Evolutionary conservation across 495 filamentous ascomycete species (phyloP), one percentile per base, ranked within the genome.

Genomic region (Penicillium egyptiacum): DNA sequence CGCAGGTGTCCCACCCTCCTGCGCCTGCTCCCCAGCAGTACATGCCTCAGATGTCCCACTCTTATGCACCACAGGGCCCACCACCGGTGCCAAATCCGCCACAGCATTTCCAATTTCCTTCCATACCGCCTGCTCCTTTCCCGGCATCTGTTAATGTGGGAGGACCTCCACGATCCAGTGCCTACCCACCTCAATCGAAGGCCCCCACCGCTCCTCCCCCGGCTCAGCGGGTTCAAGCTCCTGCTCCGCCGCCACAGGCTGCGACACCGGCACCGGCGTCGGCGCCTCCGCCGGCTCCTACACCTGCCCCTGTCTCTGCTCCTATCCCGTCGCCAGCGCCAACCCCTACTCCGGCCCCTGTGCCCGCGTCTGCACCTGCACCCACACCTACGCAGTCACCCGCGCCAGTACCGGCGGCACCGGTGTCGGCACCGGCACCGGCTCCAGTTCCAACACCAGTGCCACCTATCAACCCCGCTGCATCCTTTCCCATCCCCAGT

Each of bases 81-180:
- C 55, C 68, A 33, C 59, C 60, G 26, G 69, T 75, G 63, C 66
- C 71, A 43, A 74, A 68, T 33, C 70, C 76, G 40, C 59, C 61
- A 48, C 66, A 62, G 51, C 73, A 75, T 42, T 79, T 77, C 62
- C 76, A 79, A 56, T 79, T 77, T 61, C 70, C 76, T 31, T 62
- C 73, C 3, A 71, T 75, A 50, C 68, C 74, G 19, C 52, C 70
- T 17, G 67, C 69, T 59, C 67, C 68, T 23, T 78, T 69, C 55
- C 56, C 61, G 42, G 66, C 64, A 49, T 53, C 62, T 30, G 52
- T 56, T 4, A 40, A 59, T 30, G 50, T 53, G 39, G 50, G 33
- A 39, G 53, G 53, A 17, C 53, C 67, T 45, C 60, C 53, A 41
- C 66, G 66, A 33, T 46, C 66, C 14, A 67, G 64, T 48, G 59